These are phyloP conservation scores for Aplosporella prunicola DNA, from an alignment of 2,329 filamentous ascomycete species.

Conservation along the genomic window DNA sequence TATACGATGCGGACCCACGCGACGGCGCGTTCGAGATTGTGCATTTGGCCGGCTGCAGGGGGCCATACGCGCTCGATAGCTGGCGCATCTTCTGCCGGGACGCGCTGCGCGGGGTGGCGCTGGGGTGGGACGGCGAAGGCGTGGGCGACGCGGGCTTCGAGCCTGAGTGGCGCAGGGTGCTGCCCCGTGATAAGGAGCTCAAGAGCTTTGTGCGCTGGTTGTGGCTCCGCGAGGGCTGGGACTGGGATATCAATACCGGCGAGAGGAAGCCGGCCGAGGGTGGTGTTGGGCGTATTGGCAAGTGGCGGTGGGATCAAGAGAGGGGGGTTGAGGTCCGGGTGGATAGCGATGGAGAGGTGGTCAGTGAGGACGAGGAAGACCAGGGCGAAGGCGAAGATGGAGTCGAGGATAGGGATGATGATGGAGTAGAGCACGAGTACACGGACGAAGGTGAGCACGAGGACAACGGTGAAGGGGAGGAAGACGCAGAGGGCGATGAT, in stretches of 20 bases:
- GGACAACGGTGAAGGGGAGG: neutral
- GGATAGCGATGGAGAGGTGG: constrained; percentile 1
- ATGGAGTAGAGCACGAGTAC: neutral
- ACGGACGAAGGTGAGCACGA: neutral
- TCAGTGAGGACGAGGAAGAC: constrained; percentile 19
- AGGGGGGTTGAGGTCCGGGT: constrained; percentile 48
- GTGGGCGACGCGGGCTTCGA: constrained; percentile 45
- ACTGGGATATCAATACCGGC: constrained; percentile 68
- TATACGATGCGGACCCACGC: constrained; percentile 34
- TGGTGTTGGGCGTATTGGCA: neutral
- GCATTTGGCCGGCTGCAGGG: constrained; percentile 68
- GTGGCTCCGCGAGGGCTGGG: constrained; percentile 80
- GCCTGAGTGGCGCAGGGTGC: constrained; percentile 83
- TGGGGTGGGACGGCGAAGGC: constrained; percentile 55
- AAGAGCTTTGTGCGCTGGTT: constrained; percentile 79
- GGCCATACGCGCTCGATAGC: constrained; percentile 71
- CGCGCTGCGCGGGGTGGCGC: constrained; percentile 54
- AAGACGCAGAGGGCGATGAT: neutral
- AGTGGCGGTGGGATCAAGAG: constrained; percentile 47
- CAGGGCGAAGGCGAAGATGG: neutral
- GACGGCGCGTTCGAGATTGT: constrained; percentile 70
- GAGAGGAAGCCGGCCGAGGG: constrained; percentile 42
- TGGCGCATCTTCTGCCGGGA: constrained; percentile 94
- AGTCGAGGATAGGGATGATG: constrained; percentile 11
- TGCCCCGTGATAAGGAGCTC: constrained; percentile 80